Evolutionary conservation across 345 rosid genomes (phyloP), one percentile per base, ranked within the genome.

Genomic region (Murraya koenigii): DNA sequence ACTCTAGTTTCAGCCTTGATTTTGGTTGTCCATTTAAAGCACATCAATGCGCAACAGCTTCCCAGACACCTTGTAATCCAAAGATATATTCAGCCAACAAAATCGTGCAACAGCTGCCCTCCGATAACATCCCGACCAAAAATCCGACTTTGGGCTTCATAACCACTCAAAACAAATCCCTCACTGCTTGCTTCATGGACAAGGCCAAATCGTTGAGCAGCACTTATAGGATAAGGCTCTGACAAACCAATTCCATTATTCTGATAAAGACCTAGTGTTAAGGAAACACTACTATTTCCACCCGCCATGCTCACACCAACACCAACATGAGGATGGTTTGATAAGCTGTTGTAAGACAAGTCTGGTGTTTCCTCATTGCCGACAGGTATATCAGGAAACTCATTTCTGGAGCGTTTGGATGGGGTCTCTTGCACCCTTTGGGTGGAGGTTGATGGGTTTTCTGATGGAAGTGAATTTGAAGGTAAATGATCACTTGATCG

Each of bases 201-300:
- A n/a, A 93, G 89, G 67, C 93, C 92, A 54, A 87, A 87, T 4
- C 91, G 85, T 64, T 90, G 98, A 33, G 90, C 93, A 15, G 92
- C 88, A 52, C 82, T 88, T 61, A 93, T 84, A 10, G 91, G 89
- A 49, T 85, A 91, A 5, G 97, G 85, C 85, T 93, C 96, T 1
- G 93, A 81, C 71, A 90, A 80, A 23, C 82, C 82, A 28, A 93
- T 79, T 36, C 86, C 88, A 3, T 88, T 80, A 76, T 87, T 92
- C 88, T 92, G 95, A 85, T 90, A 95, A 79, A 94, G 95, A 72
- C 97, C 98, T 15, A 94, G 88, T 9, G 95, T 94, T 75, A 94
- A 84, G 60, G 98, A 90, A 73, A 95, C 97, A 23, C 90, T 79
- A 38, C 84, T 82, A 60, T 84, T 89, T 59, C 85, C 86, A 66